Base-by-base conservation (phyloP, 1,139 yeast genomes). In the Debaryomycetaceae sp. region DNA sequence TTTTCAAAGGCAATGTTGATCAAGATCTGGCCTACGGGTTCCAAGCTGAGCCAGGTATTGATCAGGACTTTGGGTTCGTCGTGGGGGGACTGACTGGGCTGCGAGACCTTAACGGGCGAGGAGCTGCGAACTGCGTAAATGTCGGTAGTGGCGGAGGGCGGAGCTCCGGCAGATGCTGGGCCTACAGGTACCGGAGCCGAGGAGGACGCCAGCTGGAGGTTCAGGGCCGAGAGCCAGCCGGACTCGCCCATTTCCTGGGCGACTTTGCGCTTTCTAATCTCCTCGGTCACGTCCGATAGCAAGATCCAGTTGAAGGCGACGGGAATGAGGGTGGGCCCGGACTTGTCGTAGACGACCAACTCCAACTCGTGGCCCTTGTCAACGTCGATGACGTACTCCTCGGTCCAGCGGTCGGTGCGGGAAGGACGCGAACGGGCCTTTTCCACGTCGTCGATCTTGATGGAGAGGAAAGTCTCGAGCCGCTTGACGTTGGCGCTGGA, bases 221-320 rank as follows among this genome's bases (percentile, higher is more conserved):
- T 65, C 4, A 85, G 57, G 25, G 95, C 96, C 33, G 85, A 72
- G 11, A 83, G 81, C 98, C 97, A 90, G 24, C 92, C 95, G 33
- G 77, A 72, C 26, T 64, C 70, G 4, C 77, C 80, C 35, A 70
- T 56, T 29, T 83, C 87, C 42, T 73, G 75, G 22, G 78, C 87
- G 15, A 82, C 92, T 40, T 83, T 85, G 49, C 80, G 81, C 47
- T 90, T 81, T 55, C 98, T 83, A 32, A 90, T 68, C 40, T 90
- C 97, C 57, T 90, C 98, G 1, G 93, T 86, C 29, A 90, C 71
- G 51, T 90, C 98, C 4, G 93, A 77, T 23, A 90, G 66, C 25
- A 90, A 68, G 23, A 87, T 70, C 97, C 97, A 90, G 44, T 82
- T 74, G 25, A 90, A 66, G 3, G 95, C 98, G n/a, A 90, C 95